These are phyloP conservation scores for Paramarasmius palmivorus DNA, from an alignment of 1,284 basidiomycete genomes.

Conservation along the genomic window DNA sequence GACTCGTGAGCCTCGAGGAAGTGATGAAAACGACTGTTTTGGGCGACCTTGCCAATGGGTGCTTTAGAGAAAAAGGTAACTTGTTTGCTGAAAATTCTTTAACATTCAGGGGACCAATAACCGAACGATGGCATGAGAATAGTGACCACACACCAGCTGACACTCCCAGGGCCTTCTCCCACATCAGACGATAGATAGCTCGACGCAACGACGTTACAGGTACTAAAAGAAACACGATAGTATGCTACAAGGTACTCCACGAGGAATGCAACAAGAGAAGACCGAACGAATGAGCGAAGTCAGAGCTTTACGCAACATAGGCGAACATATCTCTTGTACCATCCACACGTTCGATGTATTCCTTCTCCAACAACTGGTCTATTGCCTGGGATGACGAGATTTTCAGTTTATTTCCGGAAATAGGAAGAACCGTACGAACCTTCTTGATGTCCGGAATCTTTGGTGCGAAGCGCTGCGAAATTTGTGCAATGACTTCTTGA, in stretches of 20 bases:
- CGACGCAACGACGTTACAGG: neutral
- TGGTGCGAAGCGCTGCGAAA: conserved; percentile 86
- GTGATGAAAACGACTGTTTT: too few relatives aligned
- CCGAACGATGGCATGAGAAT: too few relatives aligned
- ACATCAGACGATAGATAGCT: too few relatives aligned
- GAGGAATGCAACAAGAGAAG: neutral
- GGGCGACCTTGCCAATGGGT: too few relatives aligned
- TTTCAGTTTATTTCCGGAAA: neutral
- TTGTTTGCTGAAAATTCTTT: too few relatives aligned
- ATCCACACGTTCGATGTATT: conserved; percentile 93
- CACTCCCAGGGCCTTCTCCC: too few relatives aligned
- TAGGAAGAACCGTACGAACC: conserved; percentile 37
- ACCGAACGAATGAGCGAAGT: conserved; percentile 9
- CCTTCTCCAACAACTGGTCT: conserved; percentile 94
- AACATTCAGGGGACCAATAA: too few relatives aligned
- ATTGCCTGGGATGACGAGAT: conserved; percentile 68
- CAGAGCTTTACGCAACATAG: conserved; percentile 58
- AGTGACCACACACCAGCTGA: too few relatives aligned
- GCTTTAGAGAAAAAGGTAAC: too few relatives aligned
- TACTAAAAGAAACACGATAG: neutral
- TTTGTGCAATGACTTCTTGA: conserved; percentile 92
- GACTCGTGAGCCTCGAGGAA: too few relatives aligned
- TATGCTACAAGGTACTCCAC: conserved; percentile 5
- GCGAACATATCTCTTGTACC: conserved; percentile 79
- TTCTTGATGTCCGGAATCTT: conserved; percentile 93